Percentiles rank a stretch among this genome's conserved stretches.
These are phyloP conservation scores for Phytophthora chlamydospora DNA, from an alignment of 352 stramenopile species.

Conservation along the genomic window DNA sequence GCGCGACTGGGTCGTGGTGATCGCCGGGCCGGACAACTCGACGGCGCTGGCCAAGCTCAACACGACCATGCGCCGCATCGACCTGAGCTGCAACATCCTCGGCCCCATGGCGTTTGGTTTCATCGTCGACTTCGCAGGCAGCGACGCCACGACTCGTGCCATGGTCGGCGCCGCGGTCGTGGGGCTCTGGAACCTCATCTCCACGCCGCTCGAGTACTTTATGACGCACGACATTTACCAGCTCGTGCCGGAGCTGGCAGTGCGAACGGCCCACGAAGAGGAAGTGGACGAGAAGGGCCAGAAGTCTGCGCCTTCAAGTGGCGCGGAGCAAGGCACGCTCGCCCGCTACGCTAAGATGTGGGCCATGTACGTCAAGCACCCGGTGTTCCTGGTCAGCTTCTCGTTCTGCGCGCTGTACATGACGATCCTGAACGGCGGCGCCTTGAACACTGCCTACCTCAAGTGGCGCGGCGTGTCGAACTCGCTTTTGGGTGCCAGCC, in stretches of 20 bases:
- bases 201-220: slow-evolving; percentile 75
- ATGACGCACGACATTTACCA: slow-evolving; percentile 78
- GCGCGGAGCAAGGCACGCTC: slow-evolving; percentile 20
- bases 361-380: slow-evolving; percentile 52
- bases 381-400: slow-evolving; percentile 60
- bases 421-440: slow-evolving; percentile 55
- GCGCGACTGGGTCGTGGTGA: slow-evolving; percentile 89
- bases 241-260: slow-evolving; percentile 49
- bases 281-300: slow-evolving; percentile 16
- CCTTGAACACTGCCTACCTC: slow-evolving; percentile 63
- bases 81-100: slow-evolving; percentile 82
- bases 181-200: slow-evolving; percentile 82
- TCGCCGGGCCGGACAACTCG: slow-evolving; percentile 57
- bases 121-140: slow-evolving; percentile 80
- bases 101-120: slow-evolving; percentile 76
- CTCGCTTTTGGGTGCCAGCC: slow-evolving; percentile 49
- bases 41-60: slow-evolving; percentile 67
- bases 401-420: slow-evolving; percentile 64
- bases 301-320: slow-evolving; percentile 15
- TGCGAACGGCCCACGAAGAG: slow-evolving; percentile 36
- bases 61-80: slow-evolving; percentile 81
- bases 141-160: slow-evolving; percentile 62
- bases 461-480: slow-evolving; percentile 67
- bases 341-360: slow-evolving; percentile 47
- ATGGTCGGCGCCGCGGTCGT: slow-evolving; percentile 70